Evolutionary conservation across 305 asterid species (phyloP).

Genomic region (Fraxinus albicans): DNA sequence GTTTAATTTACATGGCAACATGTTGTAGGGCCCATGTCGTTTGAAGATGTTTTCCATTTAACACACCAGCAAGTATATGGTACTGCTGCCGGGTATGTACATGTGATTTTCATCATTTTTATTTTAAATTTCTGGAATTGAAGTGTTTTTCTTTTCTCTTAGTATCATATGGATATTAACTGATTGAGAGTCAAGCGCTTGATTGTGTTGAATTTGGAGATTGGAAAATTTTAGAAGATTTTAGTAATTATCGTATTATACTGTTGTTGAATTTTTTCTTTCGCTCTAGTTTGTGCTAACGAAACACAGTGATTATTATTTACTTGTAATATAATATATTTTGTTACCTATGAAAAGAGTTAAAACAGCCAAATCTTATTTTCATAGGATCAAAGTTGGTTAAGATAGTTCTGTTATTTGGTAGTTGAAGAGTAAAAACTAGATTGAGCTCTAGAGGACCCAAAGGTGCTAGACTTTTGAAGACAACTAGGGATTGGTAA

Average conservation of each 20-base stretch:
- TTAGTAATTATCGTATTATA: neutral
- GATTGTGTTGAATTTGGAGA: neutral
- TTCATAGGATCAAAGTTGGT: neutral
- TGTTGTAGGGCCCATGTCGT: neutral
- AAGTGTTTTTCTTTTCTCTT: neutral
- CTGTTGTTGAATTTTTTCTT: neutral
- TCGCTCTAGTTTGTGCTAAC: neutral
- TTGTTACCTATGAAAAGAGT: neutral
- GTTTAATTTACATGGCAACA: neutral
- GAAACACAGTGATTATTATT: neutral
- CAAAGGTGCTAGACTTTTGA: neutral
- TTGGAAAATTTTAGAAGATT: neutral
- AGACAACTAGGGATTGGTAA: neutral
- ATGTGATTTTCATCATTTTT: neutral
- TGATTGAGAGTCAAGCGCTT: neutral
- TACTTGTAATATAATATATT: neutral
- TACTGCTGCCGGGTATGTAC: neutral
- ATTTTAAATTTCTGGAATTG: neutral
- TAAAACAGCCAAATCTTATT: neutral
- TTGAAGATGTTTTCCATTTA: neutral
- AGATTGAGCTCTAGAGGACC: neutral
- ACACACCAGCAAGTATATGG: neutral
- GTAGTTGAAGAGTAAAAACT: neutral
- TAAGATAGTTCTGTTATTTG: neutral
- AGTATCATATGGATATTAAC: neutral